Percentiles rank a stretch among this genome's conserved stretches.
Evolutionary conservation across 2,329 filamentous ascomycete species (phyloP).

Genomic region (Talaromyces sp.): DNA sequence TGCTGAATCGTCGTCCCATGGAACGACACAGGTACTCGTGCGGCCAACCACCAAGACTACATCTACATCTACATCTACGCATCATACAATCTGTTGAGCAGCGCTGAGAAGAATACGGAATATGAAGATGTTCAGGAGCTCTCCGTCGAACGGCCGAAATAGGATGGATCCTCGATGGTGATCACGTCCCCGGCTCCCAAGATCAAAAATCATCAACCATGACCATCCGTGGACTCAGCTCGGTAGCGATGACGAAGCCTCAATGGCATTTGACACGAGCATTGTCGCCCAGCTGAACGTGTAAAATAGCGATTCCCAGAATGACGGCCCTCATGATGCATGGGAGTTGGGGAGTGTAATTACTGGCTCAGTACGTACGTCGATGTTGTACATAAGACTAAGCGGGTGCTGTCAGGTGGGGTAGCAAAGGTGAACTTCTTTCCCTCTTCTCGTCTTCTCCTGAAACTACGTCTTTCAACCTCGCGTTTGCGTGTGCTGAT

Average conservation of each 20-base stretch:
- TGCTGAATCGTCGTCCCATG: not conserved
- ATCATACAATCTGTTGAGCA: not conserved
- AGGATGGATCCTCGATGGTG: not conserved
- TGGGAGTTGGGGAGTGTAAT: not conserved
- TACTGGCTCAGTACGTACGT: not conserved
- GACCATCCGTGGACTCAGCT: not conserved
- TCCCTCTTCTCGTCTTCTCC: not conserved
- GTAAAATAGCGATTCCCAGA: not conserved
- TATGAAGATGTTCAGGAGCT: not conserved
- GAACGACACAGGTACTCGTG: not conserved
- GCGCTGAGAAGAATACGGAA: not conserved
- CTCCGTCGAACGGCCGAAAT: not conserved
- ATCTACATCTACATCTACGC: not conserved
- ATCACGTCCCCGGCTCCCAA: not conserved
- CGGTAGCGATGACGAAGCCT: not conserved
- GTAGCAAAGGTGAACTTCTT: not conserved
- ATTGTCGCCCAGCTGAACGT: not conserved
- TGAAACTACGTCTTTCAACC: not conserved
- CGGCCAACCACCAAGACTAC: not conserved
- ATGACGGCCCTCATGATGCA: not conserved
- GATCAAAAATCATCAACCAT: not conserved
- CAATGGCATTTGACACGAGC: not conserved
- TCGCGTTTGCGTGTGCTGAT: conserved; percentile 1
- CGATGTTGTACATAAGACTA: not conserved
- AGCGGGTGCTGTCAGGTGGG: not conserved